Percentiles rank a stretch among this genome's conserved stretches.
Evolutionary conservation across 1,284 basidiomycete genomes (phyloP).

Genomic region (Phellinidium pouzarii): DNA sequence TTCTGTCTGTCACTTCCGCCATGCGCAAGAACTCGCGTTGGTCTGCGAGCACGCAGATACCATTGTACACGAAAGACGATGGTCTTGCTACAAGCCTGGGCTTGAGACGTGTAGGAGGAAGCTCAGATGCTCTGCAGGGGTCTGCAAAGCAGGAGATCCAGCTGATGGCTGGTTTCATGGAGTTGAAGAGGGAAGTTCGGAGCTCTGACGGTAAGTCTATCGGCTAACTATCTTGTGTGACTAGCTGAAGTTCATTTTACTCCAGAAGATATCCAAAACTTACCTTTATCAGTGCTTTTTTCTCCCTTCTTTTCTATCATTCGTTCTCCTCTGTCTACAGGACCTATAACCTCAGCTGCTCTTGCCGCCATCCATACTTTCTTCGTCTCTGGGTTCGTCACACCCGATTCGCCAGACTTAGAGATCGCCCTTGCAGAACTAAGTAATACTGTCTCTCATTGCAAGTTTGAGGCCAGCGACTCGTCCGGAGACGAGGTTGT

Average conservation of each 20-base stretch:
- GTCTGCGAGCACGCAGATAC: slow-evolving; percentile 62
- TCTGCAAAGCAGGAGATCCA: slow-evolving; percentile 61
- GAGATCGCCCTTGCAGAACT: slow-evolving; percentile 74
- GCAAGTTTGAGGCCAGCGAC: slow-evolving; percentile 97
- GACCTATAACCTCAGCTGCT: slow-evolving; percentile 88
- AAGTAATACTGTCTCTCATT: slow-evolving; percentile 87
- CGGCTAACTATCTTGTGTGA: neutral
- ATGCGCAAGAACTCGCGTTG: slow-evolving; percentile 97
- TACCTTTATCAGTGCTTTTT: slow-evolving; percentile 60
- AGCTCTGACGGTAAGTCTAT: slow-evolving; percentile 60
- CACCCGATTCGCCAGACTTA: slow-evolving; percentile 42
- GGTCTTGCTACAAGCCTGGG: slow-evolving; percentile 68
- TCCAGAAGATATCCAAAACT: slow-evolving; percentile 46
- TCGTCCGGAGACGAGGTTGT: slow-evolving; percentile 96
- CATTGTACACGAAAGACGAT: slow-evolving; percentile 47
- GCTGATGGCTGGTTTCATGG: slow-evolving; percentile 86
- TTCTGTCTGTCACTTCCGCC: slow-evolving; percentile 87
- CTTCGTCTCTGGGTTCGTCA: slow-evolving; percentile 74
- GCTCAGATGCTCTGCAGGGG: slow-evolving; percentile 30
- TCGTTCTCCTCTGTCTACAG: slow-evolving; percentile 87
- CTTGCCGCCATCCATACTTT: slow-evolving; percentile 85
- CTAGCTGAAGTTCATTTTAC: neutral
- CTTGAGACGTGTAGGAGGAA: slow-evolving; percentile 51
- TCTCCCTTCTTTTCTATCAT: slow-evolving; percentile 90
- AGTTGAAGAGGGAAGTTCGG: slow-evolving; percentile 72